A percentile compares a stretch with the other conserved stretches of the same genome.
These are phyloP conservation scores for Carex littledalei DNA, from an alignment of 176 grass and related monocot species.

Conservation along the genomic window DNA sequence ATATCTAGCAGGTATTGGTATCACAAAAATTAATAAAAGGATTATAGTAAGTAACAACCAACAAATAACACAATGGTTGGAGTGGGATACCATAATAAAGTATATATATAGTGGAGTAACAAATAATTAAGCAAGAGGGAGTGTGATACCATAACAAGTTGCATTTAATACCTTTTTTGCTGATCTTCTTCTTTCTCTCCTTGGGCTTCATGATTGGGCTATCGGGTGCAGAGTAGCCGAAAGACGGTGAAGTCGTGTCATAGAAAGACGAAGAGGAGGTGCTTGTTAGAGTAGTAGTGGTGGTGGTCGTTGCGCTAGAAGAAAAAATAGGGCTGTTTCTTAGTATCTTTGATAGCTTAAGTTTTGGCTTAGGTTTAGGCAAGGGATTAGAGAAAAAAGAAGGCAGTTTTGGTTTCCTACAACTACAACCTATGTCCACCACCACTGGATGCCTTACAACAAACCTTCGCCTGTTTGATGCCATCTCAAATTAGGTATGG, in stretches of 20 bases:
- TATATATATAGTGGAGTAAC: not conserved
- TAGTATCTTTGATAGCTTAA: conserved; percentile 7
- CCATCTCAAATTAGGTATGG: not conserved
- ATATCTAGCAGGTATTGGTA: too few species aligned
- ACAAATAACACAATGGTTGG: not conserved
- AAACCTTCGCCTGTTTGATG: conserved; percentile 27
- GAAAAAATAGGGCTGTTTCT: not conserved
- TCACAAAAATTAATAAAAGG: not conserved
- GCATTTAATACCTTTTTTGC: conserved; percentile 15
- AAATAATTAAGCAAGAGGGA: not conserved
- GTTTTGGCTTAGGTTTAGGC: conserved; percentile 11
- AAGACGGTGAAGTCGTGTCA: conserved; percentile 5
- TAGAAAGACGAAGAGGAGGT: conserved; percentile 12
- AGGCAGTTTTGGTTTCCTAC: conserved; percentile 22
- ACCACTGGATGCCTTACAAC: conserved; percentile 31
- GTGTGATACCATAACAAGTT: not conserved
- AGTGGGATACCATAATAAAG: not conserved
- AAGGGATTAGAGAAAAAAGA: conserved; percentile 9
- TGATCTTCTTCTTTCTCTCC: conserved; percentile 22
- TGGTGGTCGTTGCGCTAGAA: not conserved
- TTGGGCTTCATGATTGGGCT: conserved; percentile 22
- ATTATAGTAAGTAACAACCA: not conserved
- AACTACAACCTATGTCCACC: conserved; percentile 33
- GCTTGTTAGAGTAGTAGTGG: not conserved
- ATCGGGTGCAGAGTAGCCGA: conserved; percentile 10